Evolutionary conservation across 805 yeast species (phyloP), one percentile per base, ranked within the genome.

Genomic region (Alloascoidea hylecoeti): DNA sequence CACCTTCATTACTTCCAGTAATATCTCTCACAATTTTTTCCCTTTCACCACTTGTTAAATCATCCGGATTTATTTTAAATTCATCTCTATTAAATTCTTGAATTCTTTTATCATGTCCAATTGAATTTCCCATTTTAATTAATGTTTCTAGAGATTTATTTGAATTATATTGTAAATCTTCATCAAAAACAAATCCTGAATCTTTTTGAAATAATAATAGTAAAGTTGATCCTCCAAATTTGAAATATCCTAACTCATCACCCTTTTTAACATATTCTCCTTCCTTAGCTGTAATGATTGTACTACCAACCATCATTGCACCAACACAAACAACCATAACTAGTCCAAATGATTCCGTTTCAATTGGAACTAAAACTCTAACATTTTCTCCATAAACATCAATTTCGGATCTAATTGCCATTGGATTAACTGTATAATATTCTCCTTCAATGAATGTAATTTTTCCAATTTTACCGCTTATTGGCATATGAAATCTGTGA

Each of bases 221-320:
- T 4, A 85, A 68, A 0, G 98, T 89, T 0, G 95, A 82, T 0
- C 98, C 98, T 12, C 98, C 98, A 60, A 89, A 89, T 52, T 88
- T 84, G 68, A 89, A 89, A 52, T 84, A 89, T 0, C 98, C 98
- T 17, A 89, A 57, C 49, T 89, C 97, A 34, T 82, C 88, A 3
- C 92, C 82, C 35, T 88, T 65, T 5, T 57, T 48, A 3, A 89
- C 64, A 0, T 38, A 30, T 34, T 74, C 74, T 2, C 84, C 85
- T 35, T 67, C 70, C 38, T 67, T 52, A n/a, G 75, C 78, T 0
- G 89, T 77, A 18, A 89, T 55, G 0, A 85, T 69, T 2, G 79
- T 85, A 2, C 95, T 79, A 0, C 97, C 97, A 2, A 89, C 98
- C 96, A 89, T 86, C 97, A 92, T 89, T 0, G 98, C 98, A 27